Base-by-base conservation (phyloP, 1,139 yeast genomes). In the Magnusiomyces sp. region DNA sequence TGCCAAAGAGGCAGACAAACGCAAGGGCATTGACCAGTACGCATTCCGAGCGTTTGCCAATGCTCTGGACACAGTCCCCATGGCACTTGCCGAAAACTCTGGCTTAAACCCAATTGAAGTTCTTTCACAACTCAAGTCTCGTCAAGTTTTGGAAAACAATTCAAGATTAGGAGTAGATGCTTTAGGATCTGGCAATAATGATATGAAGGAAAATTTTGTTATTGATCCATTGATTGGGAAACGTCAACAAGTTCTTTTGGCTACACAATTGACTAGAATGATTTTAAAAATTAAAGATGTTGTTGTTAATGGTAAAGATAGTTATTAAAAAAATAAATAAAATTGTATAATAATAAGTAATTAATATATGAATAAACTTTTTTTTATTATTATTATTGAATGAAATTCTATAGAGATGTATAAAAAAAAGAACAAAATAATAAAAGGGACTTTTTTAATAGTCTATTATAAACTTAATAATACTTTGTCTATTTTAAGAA, bases 251-350 rank as follows among this genome's bases (percentile, higher is more conserved):
- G 77, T 92, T 58, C 73, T 88, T 65, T 76, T 94, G 67, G 98
- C 98, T 46, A 92, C 98, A 5, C 98, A 92, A 71, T 76, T 92
- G 66, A 89, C 97, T 52, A 79, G 98, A 72, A 94, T 92, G 98
- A 89, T 94, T 56, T 77, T 92, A 66, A 92, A 92, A 75, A 94
- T 92, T 63, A 94, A 92, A 68, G 92, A 92, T 67, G 97, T 92
- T 54, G 92, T 92, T 62, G 84, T 90, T 57, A 85, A 88, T 64
- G 95, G 95, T 47, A 83, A 83, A 66, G 95, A 83, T 65, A 89
- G 81, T 36, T 61, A 62, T 48, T 63, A 61, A 43, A 40, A 32
- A 19, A 16, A 13, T 20, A 29, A 19, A 42, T 6, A 34, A 46
- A 17, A 41, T 17, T 33, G 17, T 20, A n/a, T 13, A 33, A 45